Percentiles rank a stretch among this genome's conserved stretches.
Conservation (phyloP, 352 stramenopile genomes). For the Pythium biforme region DNA sequence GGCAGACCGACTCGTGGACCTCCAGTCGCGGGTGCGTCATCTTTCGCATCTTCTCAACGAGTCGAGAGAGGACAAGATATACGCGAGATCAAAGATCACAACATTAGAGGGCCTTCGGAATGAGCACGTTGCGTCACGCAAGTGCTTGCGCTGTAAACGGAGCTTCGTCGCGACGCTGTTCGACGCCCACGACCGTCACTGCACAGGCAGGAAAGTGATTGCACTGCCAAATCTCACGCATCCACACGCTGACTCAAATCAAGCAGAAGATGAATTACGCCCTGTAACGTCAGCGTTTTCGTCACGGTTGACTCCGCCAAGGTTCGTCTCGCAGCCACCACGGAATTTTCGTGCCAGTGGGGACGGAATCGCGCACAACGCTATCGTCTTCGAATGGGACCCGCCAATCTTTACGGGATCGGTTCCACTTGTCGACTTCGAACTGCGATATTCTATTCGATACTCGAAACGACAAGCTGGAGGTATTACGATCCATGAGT, state of each 20-base stretch:
- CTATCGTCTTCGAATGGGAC: constrained; percentile 54
- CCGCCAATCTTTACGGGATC: constrained; percentile 72
- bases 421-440: constrained; percentile 62
- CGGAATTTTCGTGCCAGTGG: constrained; percentile 45
- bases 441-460: constrained; percentile 43
- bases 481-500: background rate
- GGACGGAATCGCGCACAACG: constrained; percentile 38
- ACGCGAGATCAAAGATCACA: constrained; percentile 41
- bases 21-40: constrained; percentile 46
- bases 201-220: constrained; percentile 15
- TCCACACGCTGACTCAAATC: background rate
- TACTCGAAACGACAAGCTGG: constrained; percentile 17
- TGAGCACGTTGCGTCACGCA: constrained; percentile 25
- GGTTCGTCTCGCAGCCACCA: constrained; percentile 65
- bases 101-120: constrained; percentile 40
- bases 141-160: constrained; percentile 36
- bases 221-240: constrained; percentile 8
- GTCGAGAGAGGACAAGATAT: constrained; percentile 36
- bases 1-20: constrained; percentile 39
- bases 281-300: background rate
- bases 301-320: constrained; percentile 9
- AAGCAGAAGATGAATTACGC: constrained; percentile 1
- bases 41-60: constrained; percentile 45
- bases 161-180: constrained; percentile 37
- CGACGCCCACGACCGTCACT: constrained; percentile 32